Conservation (phyloP, 129 eudicot species). For the Cynara cardunculus region DNA sequence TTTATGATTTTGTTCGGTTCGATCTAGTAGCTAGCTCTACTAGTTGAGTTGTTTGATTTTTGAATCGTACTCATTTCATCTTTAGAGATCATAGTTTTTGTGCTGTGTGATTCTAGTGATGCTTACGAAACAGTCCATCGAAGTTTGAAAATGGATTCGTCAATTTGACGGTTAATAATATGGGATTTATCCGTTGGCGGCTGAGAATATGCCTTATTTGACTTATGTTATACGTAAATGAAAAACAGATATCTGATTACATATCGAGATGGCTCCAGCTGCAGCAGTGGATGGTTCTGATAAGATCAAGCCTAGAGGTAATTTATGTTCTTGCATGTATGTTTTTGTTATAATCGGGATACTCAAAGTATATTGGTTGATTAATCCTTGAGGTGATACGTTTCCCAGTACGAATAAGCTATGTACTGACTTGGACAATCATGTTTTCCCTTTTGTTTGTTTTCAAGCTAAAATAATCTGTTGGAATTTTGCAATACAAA, state of each 20-base stretch:
- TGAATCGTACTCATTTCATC: not conserved
- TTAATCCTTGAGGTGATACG: not conserved
- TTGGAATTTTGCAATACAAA: not conserved
- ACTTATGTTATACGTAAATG: slow-evolving; percentile 7
- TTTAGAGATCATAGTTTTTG: not conserved
- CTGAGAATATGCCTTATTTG: slow-evolving; percentile 3
- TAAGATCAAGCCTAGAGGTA: slow-evolving; percentile 43
- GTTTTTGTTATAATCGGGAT: not conserved
- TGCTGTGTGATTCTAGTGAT: not conserved
- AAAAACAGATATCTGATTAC: slow-evolving; percentile 18
- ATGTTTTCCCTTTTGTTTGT: not conserved
- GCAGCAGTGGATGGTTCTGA: slow-evolving; percentile 30
- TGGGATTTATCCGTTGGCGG: not conserved
- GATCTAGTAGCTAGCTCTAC: not conserved
- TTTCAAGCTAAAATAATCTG: not conserved
- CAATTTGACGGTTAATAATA: not conserved
- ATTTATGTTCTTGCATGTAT: not conserved
- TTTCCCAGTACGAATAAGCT: not conserved
- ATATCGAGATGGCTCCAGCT: slow-evolving; percentile 38
- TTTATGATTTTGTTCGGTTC: not conserved
- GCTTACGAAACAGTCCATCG: not conserved
- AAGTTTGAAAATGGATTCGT: not conserved
- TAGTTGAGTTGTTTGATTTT: not conserved
- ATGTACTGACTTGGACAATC: not conserved
- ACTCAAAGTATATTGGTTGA: not conserved